These are phyloP conservation scores for Pestalotiopsis sp. DNA, from an alignment of 2,329 filamentous ascomycete species.

Conservation along the genomic window DNA sequence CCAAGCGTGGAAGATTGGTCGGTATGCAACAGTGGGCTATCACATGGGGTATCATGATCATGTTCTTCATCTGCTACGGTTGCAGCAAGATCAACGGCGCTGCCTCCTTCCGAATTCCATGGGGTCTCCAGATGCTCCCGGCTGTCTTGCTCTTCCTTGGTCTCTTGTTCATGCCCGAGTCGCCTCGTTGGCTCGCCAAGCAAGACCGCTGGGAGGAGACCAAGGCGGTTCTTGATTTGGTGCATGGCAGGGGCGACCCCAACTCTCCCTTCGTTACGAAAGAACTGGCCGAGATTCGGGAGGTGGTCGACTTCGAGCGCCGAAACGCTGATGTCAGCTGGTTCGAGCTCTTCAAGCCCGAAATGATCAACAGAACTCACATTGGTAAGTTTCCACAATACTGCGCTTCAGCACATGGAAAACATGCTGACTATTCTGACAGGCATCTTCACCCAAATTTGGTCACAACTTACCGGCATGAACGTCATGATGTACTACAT, in stretches of 20 bases:
- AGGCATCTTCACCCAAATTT: constrained; percentile 69
- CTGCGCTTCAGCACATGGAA: neutral
- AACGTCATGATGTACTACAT: constrained; percentile 76
- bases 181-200: constrained; percentile 51
- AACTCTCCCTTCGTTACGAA: constrained; percentile 64
- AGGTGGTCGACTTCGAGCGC: constrained; percentile 73
- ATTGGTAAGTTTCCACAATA: constrained; percentile 45
- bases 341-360: constrained; percentile 69
- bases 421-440: neutral
- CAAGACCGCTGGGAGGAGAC: constrained; percentile 47
- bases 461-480: constrained; percentile 76
- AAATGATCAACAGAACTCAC: constrained; percentile 72
- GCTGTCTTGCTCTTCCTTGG: constrained; percentile 41
- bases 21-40: constrained; percentile 28
- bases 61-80: constrained; percentile 50
- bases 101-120: constrained; percentile 50
- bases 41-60: constrained; percentile 47
- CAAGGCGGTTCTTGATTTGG: constrained; percentile 47
- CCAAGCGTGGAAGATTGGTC: constrained; percentile 18
- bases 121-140: constrained; percentile 48
- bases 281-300: constrained; percentile 72
- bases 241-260: constrained; percentile 66
- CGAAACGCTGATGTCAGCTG: constrained; percentile 69
- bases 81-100: constrained; percentile 41
- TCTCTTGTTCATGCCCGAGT: constrained; percentile 45